Evolutionary conservation across 2,329 filamentous ascomycete species (phyloP).

Genomic region (Trichoderma semiorbis): DNA sequence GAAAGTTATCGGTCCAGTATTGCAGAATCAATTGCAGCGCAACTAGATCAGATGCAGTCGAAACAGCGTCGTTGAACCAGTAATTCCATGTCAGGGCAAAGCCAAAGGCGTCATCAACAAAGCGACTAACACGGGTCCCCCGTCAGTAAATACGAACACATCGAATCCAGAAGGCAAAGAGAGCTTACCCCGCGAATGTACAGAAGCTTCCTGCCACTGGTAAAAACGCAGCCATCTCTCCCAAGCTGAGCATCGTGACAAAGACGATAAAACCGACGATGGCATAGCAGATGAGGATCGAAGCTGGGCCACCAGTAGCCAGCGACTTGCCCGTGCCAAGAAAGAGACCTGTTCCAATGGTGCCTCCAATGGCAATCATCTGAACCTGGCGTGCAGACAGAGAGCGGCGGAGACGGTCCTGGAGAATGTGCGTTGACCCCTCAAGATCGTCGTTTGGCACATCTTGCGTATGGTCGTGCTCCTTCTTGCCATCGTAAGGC

Average conservation of each 20-base stretch:
- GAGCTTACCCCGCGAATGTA: constrained; percentile 40
- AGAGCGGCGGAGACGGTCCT: constrained; percentile 51
- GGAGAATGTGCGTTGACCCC: constrained; percentile 22
- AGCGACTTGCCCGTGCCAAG: constrained; percentile 60
- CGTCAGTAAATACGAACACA: constrained; percentile 1
- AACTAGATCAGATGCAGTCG: constrained; percentile 56
- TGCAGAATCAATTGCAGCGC: constrained; percentile 50
- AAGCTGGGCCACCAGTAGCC: constrained; percentile 57
- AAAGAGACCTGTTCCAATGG: constrained; percentile 60
- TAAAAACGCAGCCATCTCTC: constrained; percentile 57
- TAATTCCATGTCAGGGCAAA: constrained; percentile 58
- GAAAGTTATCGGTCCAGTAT: constrained; percentile 61
- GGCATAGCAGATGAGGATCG: constrained; percentile 54
- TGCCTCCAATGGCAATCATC: constrained; percentile 63
- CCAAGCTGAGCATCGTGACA: constrained; percentile 55
- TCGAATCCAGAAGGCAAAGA: constrained; percentile 20
- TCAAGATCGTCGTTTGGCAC: constrained; percentile 12
- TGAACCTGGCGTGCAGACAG: constrained; percentile 61
- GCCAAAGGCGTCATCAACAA: constrained; percentile 52
- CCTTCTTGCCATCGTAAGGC: constrained; percentile 4
- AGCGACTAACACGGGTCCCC: constrained; percentile 33
- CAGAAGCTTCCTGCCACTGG: constrained; percentile 54
- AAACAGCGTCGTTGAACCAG: constrained; percentile 62
- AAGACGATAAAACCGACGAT: constrained; percentile 57
- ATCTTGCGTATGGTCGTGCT: background rate